Conservation (phyloP, 2,329 filamentous ascomycete species). For the Xylaria sp. region DNA sequence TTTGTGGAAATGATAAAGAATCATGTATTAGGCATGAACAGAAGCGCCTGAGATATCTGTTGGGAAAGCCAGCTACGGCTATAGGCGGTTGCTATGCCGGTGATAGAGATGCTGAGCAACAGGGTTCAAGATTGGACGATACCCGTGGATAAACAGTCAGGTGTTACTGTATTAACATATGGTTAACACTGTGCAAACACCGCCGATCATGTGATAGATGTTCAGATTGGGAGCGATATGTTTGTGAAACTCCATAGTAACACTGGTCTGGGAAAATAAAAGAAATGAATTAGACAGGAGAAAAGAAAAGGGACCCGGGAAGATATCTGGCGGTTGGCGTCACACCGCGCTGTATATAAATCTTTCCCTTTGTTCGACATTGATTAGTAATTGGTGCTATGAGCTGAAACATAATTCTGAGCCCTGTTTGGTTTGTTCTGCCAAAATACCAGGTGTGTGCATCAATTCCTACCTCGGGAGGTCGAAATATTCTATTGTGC, state of each 20-base stretch:
- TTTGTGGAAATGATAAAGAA: background rate
- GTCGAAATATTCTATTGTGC: conserved; percentile 25
- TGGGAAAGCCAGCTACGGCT: background rate
- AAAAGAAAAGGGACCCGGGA: background rate
- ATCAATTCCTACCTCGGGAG: background rate
- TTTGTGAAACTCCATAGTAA: background rate
- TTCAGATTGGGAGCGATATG: no score
- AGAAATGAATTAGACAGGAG: background rate
- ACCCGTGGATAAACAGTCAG: conserved; percentile 3
- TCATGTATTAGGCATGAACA: conserved; percentile 6
- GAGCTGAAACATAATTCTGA: background rate
- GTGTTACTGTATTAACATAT: background rate
- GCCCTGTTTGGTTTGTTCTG: background rate
- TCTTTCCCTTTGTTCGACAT: background rate
- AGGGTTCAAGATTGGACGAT: conserved; percentile 10
- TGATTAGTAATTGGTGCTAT: background rate
- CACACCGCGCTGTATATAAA: background rate
- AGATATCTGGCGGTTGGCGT: background rate
- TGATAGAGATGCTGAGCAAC: background rate
- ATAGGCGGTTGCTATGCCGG: background rate
- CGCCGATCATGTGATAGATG: conserved; percentile 1
- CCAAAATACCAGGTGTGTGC: background rate
- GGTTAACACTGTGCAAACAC: background rate
- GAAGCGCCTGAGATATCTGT: background rate
- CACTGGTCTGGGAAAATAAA: background rate